phyloP scores from a whole-genome alignment of 495 filamentous ascomycete species.

The Entonaema liquescens region DNA sequence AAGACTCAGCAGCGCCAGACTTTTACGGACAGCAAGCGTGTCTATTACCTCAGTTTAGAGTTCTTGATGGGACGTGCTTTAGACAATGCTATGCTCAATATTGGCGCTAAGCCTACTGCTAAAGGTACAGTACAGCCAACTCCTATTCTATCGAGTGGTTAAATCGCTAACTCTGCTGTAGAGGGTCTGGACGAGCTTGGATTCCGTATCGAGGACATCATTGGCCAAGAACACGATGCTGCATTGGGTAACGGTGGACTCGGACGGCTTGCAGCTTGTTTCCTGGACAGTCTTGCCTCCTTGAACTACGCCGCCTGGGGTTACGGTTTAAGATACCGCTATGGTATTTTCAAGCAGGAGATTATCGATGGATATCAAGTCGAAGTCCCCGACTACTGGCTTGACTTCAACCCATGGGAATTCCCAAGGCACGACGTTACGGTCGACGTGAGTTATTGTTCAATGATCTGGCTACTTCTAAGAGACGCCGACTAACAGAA shows the following conservation, averaged over 20 bases:
- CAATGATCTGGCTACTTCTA: not conserved
- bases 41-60: slow-evolving; percentile 96
- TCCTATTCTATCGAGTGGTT: not conserved
- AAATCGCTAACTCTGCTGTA: slow-evolving; percentile 43
- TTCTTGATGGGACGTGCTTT: slow-evolving; percentile 96
- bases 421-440: slow-evolving; percentile 94
- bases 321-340: slow-evolving; percentile 92
- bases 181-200: slow-evolving; percentile 88
- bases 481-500: slow-evolving; percentile 25
- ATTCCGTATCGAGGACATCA: slow-evolving; percentile 96
- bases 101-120: slow-evolving; percentile 85
- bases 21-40: slow-evolving; percentile 84
- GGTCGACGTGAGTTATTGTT: slow-evolving; percentile 67
- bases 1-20: slow-evolving; percentile 97
- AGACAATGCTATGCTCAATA: slow-evolving; percentile 98
- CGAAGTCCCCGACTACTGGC: slow-evolving; percentile 98
- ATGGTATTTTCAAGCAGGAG: slow-evolving; percentile 99
- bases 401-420: slow-evolving; percentile 99
- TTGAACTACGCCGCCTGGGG: slow-evolving; percentile 97
- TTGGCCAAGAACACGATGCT: slow-evolving; percentile 94
- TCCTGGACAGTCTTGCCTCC: slow-evolving; percentile 93
- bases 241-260: slow-evolving; percentile 96
- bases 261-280: slow-evolving; percentile 93
- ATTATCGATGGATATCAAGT: slow-evolving; percentile 97
- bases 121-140: slow-evolving; percentile 61